Evolutionary conservation across 139 green algal species (phyloP), one percentile per base, ranked within the genome.

Genomic region (Monoraphidium neglectum): DNA sequence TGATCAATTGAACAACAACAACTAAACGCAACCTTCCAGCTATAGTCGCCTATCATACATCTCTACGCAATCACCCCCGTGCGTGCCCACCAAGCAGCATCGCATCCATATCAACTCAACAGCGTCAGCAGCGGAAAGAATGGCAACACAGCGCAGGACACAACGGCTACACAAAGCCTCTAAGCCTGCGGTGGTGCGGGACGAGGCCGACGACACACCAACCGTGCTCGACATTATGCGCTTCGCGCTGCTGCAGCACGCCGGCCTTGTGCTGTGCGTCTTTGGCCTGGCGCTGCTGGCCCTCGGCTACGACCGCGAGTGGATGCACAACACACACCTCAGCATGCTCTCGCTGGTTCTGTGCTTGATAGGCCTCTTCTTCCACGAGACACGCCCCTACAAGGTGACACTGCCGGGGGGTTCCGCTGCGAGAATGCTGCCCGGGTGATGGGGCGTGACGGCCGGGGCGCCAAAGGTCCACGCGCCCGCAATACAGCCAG

Each of bases 311-410:
- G 76, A 77, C 67, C 70, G 36, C 33, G 56, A 56, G 18, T 81
- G 68, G 67, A 81, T 81, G 67, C 35, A 61, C 76, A 77, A 81
- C 57, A 76, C 43, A 8, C 26, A 16, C 8, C 59, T 81, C 43
- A 78, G 38, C 56, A 12, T 76, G 53, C 30, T 77, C 2, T 57
- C 67, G 36, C 30, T 81, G 54, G 76, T 28, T 13, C 33, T 81
- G 10, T 68, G 46, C 66, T 26, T 70, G 21, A 24, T 77, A 4
- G 76, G 67, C 36, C 46, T 71, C 51, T 61, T 81, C 61, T 61
- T 81, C 54, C 76, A 81, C 32, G 76, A 81, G 32, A 38, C 72
- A 8, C 40, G 76, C 26, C 76, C 76, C 15, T 81, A 72, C 57
- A 77, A 77, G n/a, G 76, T 81, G 67, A 69, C 49, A 15, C 49